Evolutionary conservation across 2,329 filamentous ascomycete species (phyloP).

Genomic region (Neurospora sp.): DNA sequence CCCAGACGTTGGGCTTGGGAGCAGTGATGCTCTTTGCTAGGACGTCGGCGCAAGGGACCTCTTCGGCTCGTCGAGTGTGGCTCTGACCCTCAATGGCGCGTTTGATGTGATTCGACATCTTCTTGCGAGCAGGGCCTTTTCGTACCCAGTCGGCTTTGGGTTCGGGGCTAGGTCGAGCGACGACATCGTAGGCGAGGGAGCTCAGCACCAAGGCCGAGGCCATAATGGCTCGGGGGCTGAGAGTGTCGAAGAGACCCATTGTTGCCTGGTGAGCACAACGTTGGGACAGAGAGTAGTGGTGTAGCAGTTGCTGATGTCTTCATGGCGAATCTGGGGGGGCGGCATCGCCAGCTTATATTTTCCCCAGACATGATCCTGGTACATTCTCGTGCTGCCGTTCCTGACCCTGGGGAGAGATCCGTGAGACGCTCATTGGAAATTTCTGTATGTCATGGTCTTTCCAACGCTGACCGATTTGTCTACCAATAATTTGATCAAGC

Average conservation of each 20-base stretch:
- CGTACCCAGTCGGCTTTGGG: constrained; percentile 19
- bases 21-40: constrained; percentile 18
- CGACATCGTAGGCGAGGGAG: constrained; percentile 15
- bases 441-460: not conserved
- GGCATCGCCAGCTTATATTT: not conserved
- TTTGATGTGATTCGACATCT: constrained; percentile 14
- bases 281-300: not conserved
- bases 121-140: constrained; percentile 17
- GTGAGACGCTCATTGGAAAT: not conserved
- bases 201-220: constrained; percentile 12
- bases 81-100: constrained; percentile 16
- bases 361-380: not conserved
- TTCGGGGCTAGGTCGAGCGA: constrained; percentile 16
- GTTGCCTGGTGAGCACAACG: not conserved
- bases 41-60: constrained; percentile 10
- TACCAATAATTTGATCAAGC: not conserved
- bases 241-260: constrained; percentile 10
- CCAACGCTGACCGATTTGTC: not conserved
- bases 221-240: constrained; percentile 11
- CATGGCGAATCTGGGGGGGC: not conserved
- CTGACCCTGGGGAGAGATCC: not conserved
- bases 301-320: not conserved
- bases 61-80: constrained; percentile 1
- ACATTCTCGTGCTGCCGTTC: not conserved
- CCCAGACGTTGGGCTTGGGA: constrained; percentile 33